Evolutionary conservation across 306 rosid genomes (phyloP), one percentile per base, ranked within the genome.

Genomic region (Clitoria ternatea): DNA sequence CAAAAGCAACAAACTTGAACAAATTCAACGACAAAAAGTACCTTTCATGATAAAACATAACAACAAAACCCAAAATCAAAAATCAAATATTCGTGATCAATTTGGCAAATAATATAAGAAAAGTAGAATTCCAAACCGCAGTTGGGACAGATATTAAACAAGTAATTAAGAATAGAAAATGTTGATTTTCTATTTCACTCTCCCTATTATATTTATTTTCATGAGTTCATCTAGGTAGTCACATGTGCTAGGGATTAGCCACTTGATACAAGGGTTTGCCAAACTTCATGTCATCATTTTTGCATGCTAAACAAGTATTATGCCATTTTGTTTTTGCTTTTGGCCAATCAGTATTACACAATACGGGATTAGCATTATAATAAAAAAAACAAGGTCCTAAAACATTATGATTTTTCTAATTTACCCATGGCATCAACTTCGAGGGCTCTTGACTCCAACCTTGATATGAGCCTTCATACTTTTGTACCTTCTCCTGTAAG

Each of bases 371-470:
- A 33, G 35, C 69, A 59, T 60, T 60, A 69, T 10, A 49, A 67
- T 49, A 27, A 50, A 72, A 61, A 56, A 5, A 29, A 56, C 45
- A 62, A 52, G 39, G 61, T 33, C 73, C 60, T 12, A 54, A 68
- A 12, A 20, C 39, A 57, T 5, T 61, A 42, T 40, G 56, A 32
- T 13, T 74, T 55, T 49, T 66, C 17, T 23, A 63, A 74, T 36
- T 56, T 85, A 95, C 99, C 99, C 99, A 95, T 56, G 99, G 99
- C 84, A 95, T 88, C 78, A 89, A 83, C 81, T 95, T 95, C 10
- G 96, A 77, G 4, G 96, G 89, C 88, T 95, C 96, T 13, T 90
- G 78, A 79, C 82, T 82, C 97, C 97, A 95, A 67, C 89, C 96
- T 79, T 81, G 99, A 77, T 88, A 89, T 4, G 97, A 86, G 57